Evolutionary conservation across 2,329 filamentous ascomycete genomes (phyloP).

Genomic region (Blumeria graminis): DNA sequence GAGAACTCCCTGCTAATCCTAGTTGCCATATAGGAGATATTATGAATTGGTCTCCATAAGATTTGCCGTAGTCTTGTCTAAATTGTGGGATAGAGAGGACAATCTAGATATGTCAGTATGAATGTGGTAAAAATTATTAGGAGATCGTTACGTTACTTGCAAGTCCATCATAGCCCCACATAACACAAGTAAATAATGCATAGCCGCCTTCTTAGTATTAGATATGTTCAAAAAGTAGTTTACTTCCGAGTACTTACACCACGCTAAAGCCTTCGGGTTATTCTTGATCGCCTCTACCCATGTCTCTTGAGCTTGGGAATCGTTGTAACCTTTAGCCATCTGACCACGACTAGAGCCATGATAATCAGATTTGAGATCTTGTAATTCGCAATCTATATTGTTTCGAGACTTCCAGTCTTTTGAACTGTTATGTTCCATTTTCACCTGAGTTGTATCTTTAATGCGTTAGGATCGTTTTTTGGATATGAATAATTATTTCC

Average conservation of each 20-base stretch:
- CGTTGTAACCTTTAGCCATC: conserved; percentile 1
- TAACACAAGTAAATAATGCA: conserved; percentile 8
- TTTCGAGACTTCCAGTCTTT: too few relatives aligned
- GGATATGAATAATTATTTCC: too few relatives aligned
- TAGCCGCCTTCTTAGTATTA: conserved; percentile 5
- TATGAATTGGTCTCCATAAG: conserved; percentile 5
- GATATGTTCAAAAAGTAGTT: background rate
- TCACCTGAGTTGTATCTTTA: too few relatives aligned
- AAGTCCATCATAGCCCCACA: conserved; percentile 10
- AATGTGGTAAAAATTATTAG: background rate
- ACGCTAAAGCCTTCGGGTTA: conserved; percentile 6
- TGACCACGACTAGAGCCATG: background rate
- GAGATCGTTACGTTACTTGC: conserved; percentile 6
- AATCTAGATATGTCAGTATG: conserved; percentile 4
- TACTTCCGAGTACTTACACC: conserved; percentile 4
- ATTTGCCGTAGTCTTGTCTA: conserved; percentile 6
- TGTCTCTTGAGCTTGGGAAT: conserved; percentile 3
- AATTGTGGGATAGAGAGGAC: conserved; percentile 8
- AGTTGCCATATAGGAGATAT: conserved; percentile 8
- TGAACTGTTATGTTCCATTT: too few relatives aligned
- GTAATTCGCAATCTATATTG: too few relatives aligned
- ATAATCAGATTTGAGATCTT: background rate
- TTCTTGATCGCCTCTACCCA: conserved; percentile 5
- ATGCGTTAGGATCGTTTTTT: too few relatives aligned
- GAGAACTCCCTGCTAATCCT: conserved; percentile 4